Base-by-base conservation (phyloP, 2,329 filamentous ascomycete genomes). In the Seiridium cupressi region DNA sequence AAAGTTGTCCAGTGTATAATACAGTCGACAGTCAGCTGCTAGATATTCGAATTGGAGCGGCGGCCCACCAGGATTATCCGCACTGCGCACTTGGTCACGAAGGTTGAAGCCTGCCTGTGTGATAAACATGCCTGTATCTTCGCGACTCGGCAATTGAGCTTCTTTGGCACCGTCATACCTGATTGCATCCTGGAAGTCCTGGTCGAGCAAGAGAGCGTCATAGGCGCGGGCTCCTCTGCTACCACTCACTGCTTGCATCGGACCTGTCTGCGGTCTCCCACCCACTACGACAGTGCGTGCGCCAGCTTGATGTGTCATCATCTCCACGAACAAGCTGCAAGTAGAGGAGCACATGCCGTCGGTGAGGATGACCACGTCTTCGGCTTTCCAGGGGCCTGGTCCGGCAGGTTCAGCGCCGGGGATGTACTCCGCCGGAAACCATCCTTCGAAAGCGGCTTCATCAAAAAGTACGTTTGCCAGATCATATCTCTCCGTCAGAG, bases 241-340 rank as follows among this genome's bases (percentile, higher is more conserved):
- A n/a, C 87, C 88, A n/a, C 87, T 86, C 18, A 89, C 77, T 4
- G 79, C 81, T 74, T 89, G 85, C 55, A 58, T 89, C 0, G 82
- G 80, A 0, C 74, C 74, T 0, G 76, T 66, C 9, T 74, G 72
- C 0, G 87, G 82, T 1, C 84, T 81, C 1, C 89, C 89, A 8
- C 89, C 70, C 2, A 75, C 71, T 0, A 70, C 66, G 11, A 61
- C 70, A 0, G 70, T 72, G 32, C 66, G 81, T 1, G 77, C 55
- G 64, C 77, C 46, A 32, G 60, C 67, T 59, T 69, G 64, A 51
- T 67, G 63, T 44, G 66, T 66, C 61, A 73, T 67, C 63, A 73
- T 66, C 55, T 72, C 70, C 13, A 67, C 67, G n/a, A 72, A 70
- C 2, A 73, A 57, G 1, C 69, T 64, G 62, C 72, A 74, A 5